These are phyloP conservation scores for Aspergillus diversus DNA, from an alignment of 495 filamentous ascomycete species.

Conservation along the genomic window DNA sequence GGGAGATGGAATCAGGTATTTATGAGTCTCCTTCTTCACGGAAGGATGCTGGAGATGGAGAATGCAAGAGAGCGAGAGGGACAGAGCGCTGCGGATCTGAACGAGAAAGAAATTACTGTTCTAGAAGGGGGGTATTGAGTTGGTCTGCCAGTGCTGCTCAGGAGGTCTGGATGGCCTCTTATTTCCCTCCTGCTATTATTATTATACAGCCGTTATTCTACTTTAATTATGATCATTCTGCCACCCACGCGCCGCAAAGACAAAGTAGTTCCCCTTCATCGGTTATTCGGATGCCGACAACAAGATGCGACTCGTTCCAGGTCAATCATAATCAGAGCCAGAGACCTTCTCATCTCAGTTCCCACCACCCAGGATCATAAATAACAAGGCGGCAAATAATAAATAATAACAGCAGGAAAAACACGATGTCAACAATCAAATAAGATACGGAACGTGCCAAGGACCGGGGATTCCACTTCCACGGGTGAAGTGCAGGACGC, in stretches of 20 bases:
- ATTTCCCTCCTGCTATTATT: background rate
- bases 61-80: background rate
- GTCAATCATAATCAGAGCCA: conserved; percentile 15
- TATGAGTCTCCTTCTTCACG: no score
- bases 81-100: background rate
- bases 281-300: conserved; percentile 15
- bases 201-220: background rate
- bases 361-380: no score
- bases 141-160: background rate
- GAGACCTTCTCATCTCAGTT: background rate
- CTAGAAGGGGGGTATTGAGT: no score
- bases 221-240: background rate
- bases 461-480: conserved; percentile 28
- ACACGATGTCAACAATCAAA: background rate
- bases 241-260: background rate
- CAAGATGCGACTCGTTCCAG: background rate
- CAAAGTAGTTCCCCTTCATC: background rate
- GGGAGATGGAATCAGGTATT: no score
- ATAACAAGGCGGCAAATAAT: background rate
- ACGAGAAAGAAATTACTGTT: no score
- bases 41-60: no score
- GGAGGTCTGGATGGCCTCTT: background rate
- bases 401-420: background rate
- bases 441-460: conserved; percentile 3
- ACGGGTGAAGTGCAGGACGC: conserved; percentile 31